phyloP scores from a whole-genome alignment of 2,329 filamentous ascomycete genomes.

The Apiospora phragmitis region DNA sequence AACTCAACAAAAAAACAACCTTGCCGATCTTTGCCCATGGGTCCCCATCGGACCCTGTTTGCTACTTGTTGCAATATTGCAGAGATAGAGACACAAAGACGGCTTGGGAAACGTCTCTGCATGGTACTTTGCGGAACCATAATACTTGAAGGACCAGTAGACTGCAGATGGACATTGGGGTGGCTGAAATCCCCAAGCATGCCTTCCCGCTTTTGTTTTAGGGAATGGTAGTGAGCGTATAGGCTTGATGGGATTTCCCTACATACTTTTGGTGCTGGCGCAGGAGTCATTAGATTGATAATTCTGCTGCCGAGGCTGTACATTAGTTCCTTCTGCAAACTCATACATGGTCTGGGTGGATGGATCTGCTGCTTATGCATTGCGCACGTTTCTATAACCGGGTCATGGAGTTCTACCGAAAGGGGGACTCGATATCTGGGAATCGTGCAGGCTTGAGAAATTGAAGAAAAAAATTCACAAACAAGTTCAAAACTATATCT shows the following conservation, averaged over 20 bases:
- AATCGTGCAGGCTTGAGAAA: neutral
- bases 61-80: conserved; percentile 11
- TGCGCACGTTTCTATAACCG: neutral
- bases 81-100: conserved; percentile 13
- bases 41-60: conserved; percentile 10
- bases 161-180: conserved; percentile 18
- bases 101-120: conserved; percentile 6
- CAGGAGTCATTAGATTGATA: conserved; percentile 27
- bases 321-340: conserved; percentile 24
- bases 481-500: neutral
- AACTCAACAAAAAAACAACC: conserved; percentile 13
- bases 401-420: neutral
- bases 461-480: conserved; percentile 4
- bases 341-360: conserved; percentile 8
- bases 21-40: conserved; percentile 13
- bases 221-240: conserved; percentile 13
- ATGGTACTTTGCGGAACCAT: conserved; percentile 17
- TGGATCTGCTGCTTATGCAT: conserved; percentile 9
- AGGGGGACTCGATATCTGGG: neutral
- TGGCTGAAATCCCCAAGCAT: conserved; percentile 15
- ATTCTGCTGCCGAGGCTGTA: conserved; percentile 21
- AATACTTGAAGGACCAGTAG: conserved; percentile 21
- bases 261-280: conserved; percentile 21
- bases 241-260: conserved; percentile 20
- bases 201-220: conserved; percentile 17